Evolutionary conservation across 140 eudicot genomes (phyloP).

Genomic region (Senecio squalidus): DNA sequence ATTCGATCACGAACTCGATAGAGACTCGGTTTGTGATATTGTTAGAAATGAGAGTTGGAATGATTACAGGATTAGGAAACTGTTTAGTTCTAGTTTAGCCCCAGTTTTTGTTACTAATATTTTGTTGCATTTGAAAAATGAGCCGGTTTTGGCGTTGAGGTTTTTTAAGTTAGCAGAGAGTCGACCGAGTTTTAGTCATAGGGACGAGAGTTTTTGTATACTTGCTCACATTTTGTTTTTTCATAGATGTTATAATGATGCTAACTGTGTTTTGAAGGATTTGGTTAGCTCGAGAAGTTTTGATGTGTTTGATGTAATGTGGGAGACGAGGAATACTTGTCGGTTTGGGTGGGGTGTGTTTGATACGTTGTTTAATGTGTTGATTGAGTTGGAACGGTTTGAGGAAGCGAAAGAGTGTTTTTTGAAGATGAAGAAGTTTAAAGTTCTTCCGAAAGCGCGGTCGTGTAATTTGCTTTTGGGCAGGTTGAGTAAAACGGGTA

Average conservation of each 20-base stretch:
- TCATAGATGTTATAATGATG: slow-evolving; percentile 54
- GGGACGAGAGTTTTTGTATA: slow-evolving; percentile 64
- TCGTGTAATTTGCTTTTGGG: slow-evolving; percentile 71
- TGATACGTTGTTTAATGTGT: slow-evolving; percentile 67
- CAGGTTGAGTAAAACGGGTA: slow-evolving; percentile 45
- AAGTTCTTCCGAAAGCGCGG: slow-evolving; percentile 66
- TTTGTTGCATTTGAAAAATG: slow-evolving; percentile 50
- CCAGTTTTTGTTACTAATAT: slow-evolving; percentile 52
- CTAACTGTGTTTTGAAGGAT: slow-evolving; percentile 40
- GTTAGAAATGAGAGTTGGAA: slow-evolving; percentile 62
- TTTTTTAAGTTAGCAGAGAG: slow-evolving; percentile 66
- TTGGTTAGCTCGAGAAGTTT: slow-evolving; percentile 27
- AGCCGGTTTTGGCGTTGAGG: slow-evolving; percentile 56
- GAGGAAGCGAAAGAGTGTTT: slow-evolving; percentile 80
- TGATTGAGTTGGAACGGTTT: slow-evolving; percentile 59
- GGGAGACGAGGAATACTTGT: slow-evolving; percentile 74
- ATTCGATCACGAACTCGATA: slow-evolving; percentile 28
- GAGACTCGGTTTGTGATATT: slow-evolving; percentile 36
- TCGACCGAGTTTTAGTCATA: slow-evolving; percentile 47
- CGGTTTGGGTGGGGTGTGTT: slow-evolving; percentile 76
- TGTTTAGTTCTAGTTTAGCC: slow-evolving; percentile 49
- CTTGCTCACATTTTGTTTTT: slow-evolving; percentile 72
- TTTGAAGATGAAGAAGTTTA: slow-evolving; percentile 47
- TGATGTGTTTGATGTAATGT: slow-evolving; percentile 59
- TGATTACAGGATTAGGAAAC: slow-evolving; percentile 52